Base-by-base conservation (phyloP, 169 alveolate genomes). In the Plasmodium vivax region DNA sequence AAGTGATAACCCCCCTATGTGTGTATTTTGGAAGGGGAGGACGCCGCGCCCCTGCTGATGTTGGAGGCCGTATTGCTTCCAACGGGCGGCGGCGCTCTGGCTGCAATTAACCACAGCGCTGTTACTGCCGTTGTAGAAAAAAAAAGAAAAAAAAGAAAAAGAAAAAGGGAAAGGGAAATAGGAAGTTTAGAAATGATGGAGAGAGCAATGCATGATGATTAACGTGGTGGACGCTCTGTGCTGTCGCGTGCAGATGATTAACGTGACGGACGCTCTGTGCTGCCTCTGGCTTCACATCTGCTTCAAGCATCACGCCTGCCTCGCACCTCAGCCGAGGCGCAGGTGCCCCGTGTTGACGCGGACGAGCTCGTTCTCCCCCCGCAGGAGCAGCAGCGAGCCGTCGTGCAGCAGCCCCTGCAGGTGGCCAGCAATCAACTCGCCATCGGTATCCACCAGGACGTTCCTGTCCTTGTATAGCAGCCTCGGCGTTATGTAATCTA, bases 401-500 rank as follows among this genome's bases (percentile, higher is more conserved):
- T 87, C 93, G 81, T 87, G 74, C 38, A 36, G 80, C 19, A 87
- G 14, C 2, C 93, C 93, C 36, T 77, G 54, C 41, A 87, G 34
- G 32, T 77, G 62, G 9, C 93, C 93, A 56, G n/a, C 54, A 14
- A 87, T 77, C n/a, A 75, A 30, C 27, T 36, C 38, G 27, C 56
- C 38, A 16, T 77, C 93, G 16, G 68, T 83, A 54, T 87, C 82
- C 41, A 87, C 81, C 30, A 87, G 12, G 34, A 87, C 87, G 27
- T 54, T 87, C 68, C 45, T 79, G 43, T 56, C 93, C 16, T 87
- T 75, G 68, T 87, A 87, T 30, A 87, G 19, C n/a, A 87, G 81
- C 23, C 93, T 43, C 2, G 12, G 41, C 3, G 77, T 87, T 54
- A 87, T 87, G 68, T 87, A 87, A 9, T 87, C 85, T 32, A 87